Conservation (phyloP, 2,329 filamentous ascomycete species). For the Coleophoma cylindrospora region DNA sequence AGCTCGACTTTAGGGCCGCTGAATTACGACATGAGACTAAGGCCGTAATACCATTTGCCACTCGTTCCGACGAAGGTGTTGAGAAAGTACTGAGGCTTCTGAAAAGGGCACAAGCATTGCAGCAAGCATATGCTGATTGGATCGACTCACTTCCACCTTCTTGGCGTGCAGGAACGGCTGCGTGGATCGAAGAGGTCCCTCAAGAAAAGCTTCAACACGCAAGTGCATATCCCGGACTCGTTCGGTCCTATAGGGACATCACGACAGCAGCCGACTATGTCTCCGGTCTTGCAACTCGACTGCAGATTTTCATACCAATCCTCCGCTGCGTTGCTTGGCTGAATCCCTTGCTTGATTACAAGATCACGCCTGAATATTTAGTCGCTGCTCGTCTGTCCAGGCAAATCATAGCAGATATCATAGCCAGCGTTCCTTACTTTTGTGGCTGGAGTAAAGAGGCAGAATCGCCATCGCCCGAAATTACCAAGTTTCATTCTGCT, state of each 20-base stretch:
- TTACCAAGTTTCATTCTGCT: slow-evolving; percentile 40
- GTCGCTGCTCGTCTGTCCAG: slow-evolving; percentile 42
- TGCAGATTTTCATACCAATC: slow-evolving; percentile 47
- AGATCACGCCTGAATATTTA: slow-evolving; percentile 54
- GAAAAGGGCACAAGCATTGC: slow-evolving; percentile 41
- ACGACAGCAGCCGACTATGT: slow-evolving; percentile 52
- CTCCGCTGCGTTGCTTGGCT: slow-evolving; percentile 54
- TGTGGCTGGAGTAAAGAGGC: slow-evolving; percentile 49
- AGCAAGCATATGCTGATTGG: slow-evolving; percentile 46
- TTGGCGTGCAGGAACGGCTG: slow-evolving; percentile 44
- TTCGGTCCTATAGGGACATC: slow-evolving; percentile 52
- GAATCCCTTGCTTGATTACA: slow-evolving; percentile 51
- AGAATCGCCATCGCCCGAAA: slow-evolving; percentile 25
- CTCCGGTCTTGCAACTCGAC: slow-evolving; percentile 42
- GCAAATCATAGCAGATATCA: slow-evolving; percentile 49
- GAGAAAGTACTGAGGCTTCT: slow-evolving; percentile 45
- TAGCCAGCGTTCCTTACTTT: slow-evolving; percentile 54
- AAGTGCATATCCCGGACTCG: slow-evolving; percentile 50
- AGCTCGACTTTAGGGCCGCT: slow-evolving; percentile 43
- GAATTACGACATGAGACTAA: slow-evolving; percentile 48
- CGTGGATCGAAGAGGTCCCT: slow-evolving; percentile 47
- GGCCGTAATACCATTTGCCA: slow-evolving; percentile 37
- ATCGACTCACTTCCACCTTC: slow-evolving; percentile 39
- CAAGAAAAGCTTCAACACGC: slow-evolving; percentile 42
- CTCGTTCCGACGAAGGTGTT: slow-evolving; percentile 40